A percentile compares a stretch with the other conserved stretches of the same genome.
These are phyloP conservation scores for Amphirosellinia nigrospora DNA, from an alignment of 495 filamentous ascomycete genomes.

Conservation along the genomic window DNA sequence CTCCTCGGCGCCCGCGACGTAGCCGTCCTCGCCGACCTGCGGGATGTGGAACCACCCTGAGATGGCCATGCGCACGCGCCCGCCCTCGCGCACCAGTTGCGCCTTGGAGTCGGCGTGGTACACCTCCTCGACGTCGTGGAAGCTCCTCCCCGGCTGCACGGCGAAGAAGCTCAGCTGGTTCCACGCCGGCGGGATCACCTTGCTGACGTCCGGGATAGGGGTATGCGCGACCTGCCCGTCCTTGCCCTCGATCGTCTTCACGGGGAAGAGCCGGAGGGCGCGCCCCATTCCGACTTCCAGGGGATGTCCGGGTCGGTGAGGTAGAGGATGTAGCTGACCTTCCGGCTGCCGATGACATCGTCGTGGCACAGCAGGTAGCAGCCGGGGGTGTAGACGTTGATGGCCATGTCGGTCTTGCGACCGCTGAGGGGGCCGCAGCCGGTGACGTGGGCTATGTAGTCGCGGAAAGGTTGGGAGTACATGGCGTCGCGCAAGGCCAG, in stretches of 20 bases:
- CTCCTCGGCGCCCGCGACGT: slow-evolving; percentile 85
- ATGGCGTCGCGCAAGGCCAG: slow-evolving; percentile 87
- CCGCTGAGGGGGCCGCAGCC: slow-evolving; percentile 86
- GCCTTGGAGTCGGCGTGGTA: slow-evolving; percentile 66
- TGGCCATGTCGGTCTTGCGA: slow-evolving; percentile 97
- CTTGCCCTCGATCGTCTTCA: slow-evolving; percentile 63
- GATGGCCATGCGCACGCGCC: slow-evolving; percentile 91
- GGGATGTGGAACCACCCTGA: slow-evolving; percentile 99
- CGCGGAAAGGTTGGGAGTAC: slow-evolving; percentile 87
- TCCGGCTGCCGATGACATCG: slow-evolving; percentile 93
- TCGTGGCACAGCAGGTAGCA: slow-evolving; percentile 97
- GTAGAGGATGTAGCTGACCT: slow-evolving; percentile 96
- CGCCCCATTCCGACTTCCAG: slow-evolving; percentile 94
- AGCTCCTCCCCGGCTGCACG: slow-evolving; percentile 95
- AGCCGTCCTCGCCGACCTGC: slow-evolving; percentile 94
- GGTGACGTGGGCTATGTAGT: slow-evolving; percentile 84
- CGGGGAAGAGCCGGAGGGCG: slow-evolving; percentile 87
- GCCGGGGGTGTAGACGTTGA: slow-evolving; percentile 97
- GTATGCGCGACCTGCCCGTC: slow-evolving; percentile 74
- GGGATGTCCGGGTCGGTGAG: slow-evolving; percentile 89
- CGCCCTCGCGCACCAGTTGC: slow-evolving; percentile 65
- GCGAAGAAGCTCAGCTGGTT: slow-evolving; percentile 98
- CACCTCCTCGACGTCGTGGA: slow-evolving; percentile 98
- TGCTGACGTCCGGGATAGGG: slow-evolving; percentile 73
- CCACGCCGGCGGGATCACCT: slow-evolving; percentile 90